Evolutionary conservation across 305 asterid species (phyloP).

Genomic region (Ilex paraguariensis): DNA sequence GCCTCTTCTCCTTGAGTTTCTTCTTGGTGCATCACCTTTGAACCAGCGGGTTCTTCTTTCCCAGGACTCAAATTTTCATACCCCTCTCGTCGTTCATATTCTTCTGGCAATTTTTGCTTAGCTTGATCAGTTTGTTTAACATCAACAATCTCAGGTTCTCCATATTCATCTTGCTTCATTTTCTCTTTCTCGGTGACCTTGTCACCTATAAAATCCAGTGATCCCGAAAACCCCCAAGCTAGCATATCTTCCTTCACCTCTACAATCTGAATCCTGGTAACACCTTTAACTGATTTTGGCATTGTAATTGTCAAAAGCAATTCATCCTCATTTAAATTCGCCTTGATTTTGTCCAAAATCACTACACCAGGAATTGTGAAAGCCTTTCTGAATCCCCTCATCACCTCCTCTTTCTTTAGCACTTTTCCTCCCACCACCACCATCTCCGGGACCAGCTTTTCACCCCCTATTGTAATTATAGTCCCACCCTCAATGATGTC

Average conservation of each 20-base stretch:
- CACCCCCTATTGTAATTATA: constrained; percentile 43
- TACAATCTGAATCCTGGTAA: constrained; percentile 41
- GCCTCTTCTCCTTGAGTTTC: constrained; percentile 1
- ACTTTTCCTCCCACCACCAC: constrained; percentile 53
- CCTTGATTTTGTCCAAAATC: constrained; percentile 58
- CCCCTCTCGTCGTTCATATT: neutral
- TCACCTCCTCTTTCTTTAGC: constrained; percentile 43
- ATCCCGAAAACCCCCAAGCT: constrained; percentile 26
- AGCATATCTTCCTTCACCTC: constrained; percentile 46
- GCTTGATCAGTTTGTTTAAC: constrained; percentile 2
- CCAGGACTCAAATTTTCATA: neutral
- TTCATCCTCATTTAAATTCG: constrained; percentile 51
- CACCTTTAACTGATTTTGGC: constrained; percentile 66
- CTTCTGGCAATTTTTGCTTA: neutral
- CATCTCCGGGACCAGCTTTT: constrained; percentile 52
- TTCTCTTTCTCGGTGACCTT: constrained; percentile 13
- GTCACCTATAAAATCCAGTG: constrained; percentile 32
- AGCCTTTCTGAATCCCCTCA: constrained; percentile 51
- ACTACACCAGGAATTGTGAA: constrained; percentile 72
- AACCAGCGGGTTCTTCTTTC: constrained; percentile 1
- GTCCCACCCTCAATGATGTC: constrained; percentile 74
- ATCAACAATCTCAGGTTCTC: neutral
- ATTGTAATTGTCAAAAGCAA: constrained; percentile 50
- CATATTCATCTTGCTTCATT: constrained; percentile 5
- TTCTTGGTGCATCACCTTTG: neutral